Evolutionary conservation across 1,139 yeast species (phyloP).

Genomic region (Magnusiomyces tetraspermus): DNA sequence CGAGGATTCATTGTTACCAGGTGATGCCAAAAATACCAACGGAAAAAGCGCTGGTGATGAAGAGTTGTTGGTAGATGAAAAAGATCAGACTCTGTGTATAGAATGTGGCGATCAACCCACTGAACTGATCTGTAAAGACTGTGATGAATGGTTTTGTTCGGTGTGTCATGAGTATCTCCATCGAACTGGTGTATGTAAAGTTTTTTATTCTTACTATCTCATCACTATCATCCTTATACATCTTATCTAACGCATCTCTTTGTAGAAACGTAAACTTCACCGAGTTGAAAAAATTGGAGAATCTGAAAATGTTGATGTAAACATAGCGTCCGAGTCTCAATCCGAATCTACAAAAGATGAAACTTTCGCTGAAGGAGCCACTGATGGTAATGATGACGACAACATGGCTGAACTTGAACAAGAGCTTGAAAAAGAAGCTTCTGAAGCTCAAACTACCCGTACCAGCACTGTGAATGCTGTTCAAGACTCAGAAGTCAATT

Average conservation of each 20-base stretch:
- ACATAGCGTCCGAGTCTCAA: conserved; percentile 6
- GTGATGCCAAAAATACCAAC: conserved; percentile 15
- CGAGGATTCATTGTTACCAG: conserved; percentile 15
- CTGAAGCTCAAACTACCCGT: conserved; percentile 9
- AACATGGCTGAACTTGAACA: not conserved
- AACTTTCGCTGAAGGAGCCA: not conserved
- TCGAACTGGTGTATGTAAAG: conserved; percentile 42
- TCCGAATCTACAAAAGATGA: conserved; percentile 15
- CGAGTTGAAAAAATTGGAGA: conserved; percentile 19
- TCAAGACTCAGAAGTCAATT: conserved; percentile 5
- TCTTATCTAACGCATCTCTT: not conserved
- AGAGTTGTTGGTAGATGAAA: not conserved
- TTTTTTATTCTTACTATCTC: too few relatives aligned
- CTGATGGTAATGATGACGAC: too few relatives aligned
- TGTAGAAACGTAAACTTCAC: conserved; percentile 31
- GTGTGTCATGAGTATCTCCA: conserved; percentile 60
- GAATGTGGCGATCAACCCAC: conserved; percentile 66
- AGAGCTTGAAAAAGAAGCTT: conserved; percentile 9
- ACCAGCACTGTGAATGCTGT: too few relatives aligned
- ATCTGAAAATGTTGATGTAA: not conserved
- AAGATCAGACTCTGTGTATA: conserved; percentile 37
- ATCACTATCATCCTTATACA: too few relatives aligned
- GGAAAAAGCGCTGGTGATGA: conserved; percentile 5
- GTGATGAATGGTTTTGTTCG: conserved; percentile 56
- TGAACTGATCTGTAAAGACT: conserved; percentile 46